Evolutionary conservation across 108 stramenopile genomes (phyloP).

Genomic region (Skeletonema grethae): DNA sequence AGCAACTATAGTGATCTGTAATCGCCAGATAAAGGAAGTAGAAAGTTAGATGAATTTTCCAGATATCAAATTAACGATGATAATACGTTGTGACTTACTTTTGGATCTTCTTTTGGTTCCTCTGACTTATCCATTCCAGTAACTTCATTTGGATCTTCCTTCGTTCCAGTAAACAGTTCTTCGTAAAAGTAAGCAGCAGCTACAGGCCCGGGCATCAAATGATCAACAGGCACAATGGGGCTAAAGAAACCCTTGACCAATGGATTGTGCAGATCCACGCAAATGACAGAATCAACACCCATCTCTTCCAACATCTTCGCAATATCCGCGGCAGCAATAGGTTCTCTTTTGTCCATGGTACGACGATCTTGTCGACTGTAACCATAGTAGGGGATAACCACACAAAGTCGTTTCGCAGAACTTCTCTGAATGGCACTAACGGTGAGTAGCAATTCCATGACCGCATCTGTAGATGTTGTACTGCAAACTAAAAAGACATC

Average conservation of each 20-base stretch:
- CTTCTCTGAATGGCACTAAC: constrained; percentile 74
- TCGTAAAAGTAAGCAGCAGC: constrained; percentile 92
- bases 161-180: constrained; percentile 52
- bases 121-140: constrained; percentile 18
- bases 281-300: constrained; percentile 89
- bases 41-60: not conserved
- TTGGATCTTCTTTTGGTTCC: constrained; percentile 16
- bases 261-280: constrained; percentile 81
- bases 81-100: constrained; percentile 15
- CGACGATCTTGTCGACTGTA: constrained; percentile 80
- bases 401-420: constrained; percentile 79
- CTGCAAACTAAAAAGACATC: constrained; percentile 79
- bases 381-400: constrained; percentile 91
- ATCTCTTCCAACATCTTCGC: constrained; percentile 81
- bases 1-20: constrained; percentile 77
- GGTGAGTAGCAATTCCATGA: constrained; percentile 83
- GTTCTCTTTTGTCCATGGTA: constrained; percentile 60
- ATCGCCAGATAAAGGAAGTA: not conserved
- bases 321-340: constrained; percentile 87
- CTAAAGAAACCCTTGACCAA: constrained; percentile 73
- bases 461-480: constrained; percentile 64
- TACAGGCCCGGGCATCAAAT: constrained; percentile 83
- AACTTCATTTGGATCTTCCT: constrained; percentile 29
- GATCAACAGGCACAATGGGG: constrained; percentile 78
- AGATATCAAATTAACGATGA: not conserved